These are phyloP conservation scores for Puya raimondii DNA, from an alignment of 176 grass and related monocot genomes.

Conservation along the genomic window DNA sequence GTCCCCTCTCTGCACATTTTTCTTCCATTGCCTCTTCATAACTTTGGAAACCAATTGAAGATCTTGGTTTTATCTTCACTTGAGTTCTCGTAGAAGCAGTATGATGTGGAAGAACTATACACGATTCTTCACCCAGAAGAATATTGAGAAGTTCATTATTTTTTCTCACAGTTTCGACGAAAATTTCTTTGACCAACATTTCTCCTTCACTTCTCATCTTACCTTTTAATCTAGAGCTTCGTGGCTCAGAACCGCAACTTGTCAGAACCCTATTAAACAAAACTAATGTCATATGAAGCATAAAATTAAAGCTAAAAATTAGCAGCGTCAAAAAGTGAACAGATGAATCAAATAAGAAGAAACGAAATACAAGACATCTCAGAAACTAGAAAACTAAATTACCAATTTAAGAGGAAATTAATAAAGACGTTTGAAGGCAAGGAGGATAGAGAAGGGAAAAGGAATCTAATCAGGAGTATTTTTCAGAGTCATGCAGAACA, in stretches of 20 bases:
- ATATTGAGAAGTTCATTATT: constrained; percentile 81
- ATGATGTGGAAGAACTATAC: constrained; percentile 65
- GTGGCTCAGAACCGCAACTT: constrained; percentile 40
- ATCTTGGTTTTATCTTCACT: constrained; percentile 43
- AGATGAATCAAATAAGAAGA: too few species aligned
- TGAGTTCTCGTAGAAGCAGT: constrained; percentile 24
- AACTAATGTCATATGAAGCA: constrained; percentile 18
- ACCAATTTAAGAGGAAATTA: background rate
- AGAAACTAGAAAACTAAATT: background rate
- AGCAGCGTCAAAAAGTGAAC: too few species aligned
- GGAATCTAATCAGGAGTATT: background rate
- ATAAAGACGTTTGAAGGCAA: background rate
- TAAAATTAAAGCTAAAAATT: background rate
- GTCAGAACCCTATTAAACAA: constrained; percentile 43
- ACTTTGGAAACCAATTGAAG: constrained; percentile 37
- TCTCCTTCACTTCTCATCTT: constrained; percentile 81
- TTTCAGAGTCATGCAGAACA: background rate
- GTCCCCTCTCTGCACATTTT: constrained; percentile 19
- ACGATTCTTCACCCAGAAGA: constrained; percentile 68
- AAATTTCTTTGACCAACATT: constrained; percentile 82
- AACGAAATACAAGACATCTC: background rate
- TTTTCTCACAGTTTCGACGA: constrained; percentile 67
- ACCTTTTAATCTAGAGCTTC: constrained; percentile 78
- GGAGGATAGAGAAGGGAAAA: background rate
- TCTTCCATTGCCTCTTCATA: constrained; percentile 29